A percentile compares a stretch with the other conserved stretches of the same genome.
These are phyloP conservation scores for Mortierella sp. DNA, from an alignment of 371 early-diverging fungal genomes.

Conservation along the genomic window DNA sequence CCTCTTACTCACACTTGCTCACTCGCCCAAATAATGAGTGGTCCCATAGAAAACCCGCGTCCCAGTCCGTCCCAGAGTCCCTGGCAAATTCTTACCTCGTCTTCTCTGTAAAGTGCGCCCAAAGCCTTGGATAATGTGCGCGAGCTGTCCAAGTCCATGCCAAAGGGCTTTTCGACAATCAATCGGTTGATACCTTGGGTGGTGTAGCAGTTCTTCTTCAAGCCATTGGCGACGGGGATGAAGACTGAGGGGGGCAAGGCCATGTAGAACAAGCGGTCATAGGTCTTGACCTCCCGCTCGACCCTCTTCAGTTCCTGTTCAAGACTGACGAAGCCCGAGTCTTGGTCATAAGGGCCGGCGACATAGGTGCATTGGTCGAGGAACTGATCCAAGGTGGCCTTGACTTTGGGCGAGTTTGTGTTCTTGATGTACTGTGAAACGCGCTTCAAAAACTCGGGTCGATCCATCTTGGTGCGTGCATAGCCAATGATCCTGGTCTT, in stretches of 20 bases:
- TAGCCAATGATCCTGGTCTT: slow-evolving; percentile 92
- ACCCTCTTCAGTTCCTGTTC: slow-evolving; percentile 64
- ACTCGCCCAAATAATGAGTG: no score
- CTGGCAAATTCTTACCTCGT: slow-evolving; percentile 74
- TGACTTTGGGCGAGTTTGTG: slow-evolving; percentile 59
- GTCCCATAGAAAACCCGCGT: no score
- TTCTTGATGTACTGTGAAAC: slow-evolving; percentile 78
- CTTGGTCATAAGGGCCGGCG: slow-evolving; percentile 91
- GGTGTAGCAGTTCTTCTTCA: slow-evolving; percentile 76
- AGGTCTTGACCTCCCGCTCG: slow-evolving; percentile 62
- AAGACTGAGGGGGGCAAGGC: slow-evolving; percentile 98
- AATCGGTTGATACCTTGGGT: slow-evolving; percentile 71
- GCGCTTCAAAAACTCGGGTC: slow-evolving; percentile 79
- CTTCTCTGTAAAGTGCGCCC: slow-evolving; percentile 81
- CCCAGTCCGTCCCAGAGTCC: no score
- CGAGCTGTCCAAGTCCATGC: slow-evolving; percentile 91
- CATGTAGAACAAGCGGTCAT: slow-evolving; percentile 92
- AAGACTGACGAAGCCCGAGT: slow-evolving; percentile 74
- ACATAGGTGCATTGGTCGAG: slow-evolving; percentile 83
- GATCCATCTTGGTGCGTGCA: slow-evolving; percentile 89
- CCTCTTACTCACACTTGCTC: no score
- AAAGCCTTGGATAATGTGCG: slow-evolving; percentile 76
- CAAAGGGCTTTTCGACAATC: slow-evolving; percentile 99
- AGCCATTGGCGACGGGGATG: slow-evolving; percentile 78
- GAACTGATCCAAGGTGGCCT: slow-evolving; percentile 74